Base-by-base conservation (phyloP, 2,329 filamentous ascomycete genomes). In the Calonectria fujianensis region DNA sequence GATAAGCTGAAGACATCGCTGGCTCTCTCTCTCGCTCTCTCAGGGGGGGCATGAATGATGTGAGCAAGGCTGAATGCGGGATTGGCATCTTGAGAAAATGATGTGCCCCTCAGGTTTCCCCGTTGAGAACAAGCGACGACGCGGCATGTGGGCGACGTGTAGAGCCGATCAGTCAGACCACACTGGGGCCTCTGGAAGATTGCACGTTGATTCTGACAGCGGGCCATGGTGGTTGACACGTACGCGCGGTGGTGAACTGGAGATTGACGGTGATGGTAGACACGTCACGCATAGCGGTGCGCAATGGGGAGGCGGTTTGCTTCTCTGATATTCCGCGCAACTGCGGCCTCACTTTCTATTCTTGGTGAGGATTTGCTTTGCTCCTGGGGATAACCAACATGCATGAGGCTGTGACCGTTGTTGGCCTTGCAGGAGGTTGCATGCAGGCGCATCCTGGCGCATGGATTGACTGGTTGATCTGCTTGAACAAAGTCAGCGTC, bases 141-240 rank as follows among this genome's bases (percentile, higher is more conserved):
- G 61, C 61, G 61, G 61, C 61, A 50, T 65, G 39, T 48, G 61
- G 61, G 39, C 27, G 57, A 41, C 27, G 14, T 10, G 57, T 63
- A 63, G 61, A 65, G 61, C 39, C 61, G 29, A 50, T 50, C 61
- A 16, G 41, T 65, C 41, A 65, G 61, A 41, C 61, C 61, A 65
- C 61, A 65, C 61, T 50, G 39, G 57, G 57, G 57, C 37, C 29
- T 63, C 35, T 63, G 57, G 41, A 39, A 39, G 24, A 63, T 63
- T 63, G 20, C n/a, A 9, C 27, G 57, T 41, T 41, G 57, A 24
- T 24, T 39, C 9, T 50, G 39, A n/a, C 61, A 32, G 31, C 41
- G 61, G 61, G 31, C 20, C 31, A 32, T 16, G 27, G 41, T 39
- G 41, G 41, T 65, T 65, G 61, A 65, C 61, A 65, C 61, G 61